Evolutionary conservation across 2,329 filamentous ascomycete genomes (phyloP), one percentile per base, ranked within the genome.

Genomic region (Diplodia corticola): DNA sequence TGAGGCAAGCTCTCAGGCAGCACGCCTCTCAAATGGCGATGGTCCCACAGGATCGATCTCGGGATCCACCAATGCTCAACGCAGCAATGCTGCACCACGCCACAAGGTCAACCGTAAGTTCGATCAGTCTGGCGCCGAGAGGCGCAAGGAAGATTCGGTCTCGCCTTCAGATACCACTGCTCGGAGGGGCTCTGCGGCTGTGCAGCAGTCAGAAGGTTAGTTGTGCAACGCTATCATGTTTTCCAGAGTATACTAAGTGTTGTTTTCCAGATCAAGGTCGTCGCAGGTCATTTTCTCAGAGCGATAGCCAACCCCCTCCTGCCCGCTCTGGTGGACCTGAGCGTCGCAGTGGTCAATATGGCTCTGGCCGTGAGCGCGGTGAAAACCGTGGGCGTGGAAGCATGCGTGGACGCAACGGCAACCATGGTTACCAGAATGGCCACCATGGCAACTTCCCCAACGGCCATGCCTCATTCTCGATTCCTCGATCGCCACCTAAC

Each of bases 341-440:
- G 15, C 75, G 79, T 59, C 76, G 76, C 46, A 77, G 78, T 61
- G 74, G 75, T 24, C 74, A 63, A 28, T 79, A 71, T 67, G 71
- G 73, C 28, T 75, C 78, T 54, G 73, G 69, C 37, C 75, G 82
- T 48, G 77, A 80, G 68, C 83, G 84, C 66, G 80, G 79, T 66
- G 76, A 75, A 49, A 72, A 77, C 61, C 77, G 81, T 68, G 73
- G 72, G 28, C 80, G 83, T 67, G 83, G 83, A 64, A 79, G 79
- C 22, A 78, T 73, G 63, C 80, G 82, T 67, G 80, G 81, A 50
- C 78, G 83, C 61, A 74, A 71, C 46, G 74, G 73, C 22, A 71
- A 68, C 68, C 70, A 80, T 72, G 68, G 70, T 26, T 71, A 73
- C 61, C 73, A 77, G 67, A 68, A 64, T 65, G 64, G 71, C 49